phyloP scores from a whole-genome alignment of 495 filamentous ascomycete species.

The Pseudoneurospora amorphoporcata region DNA sequence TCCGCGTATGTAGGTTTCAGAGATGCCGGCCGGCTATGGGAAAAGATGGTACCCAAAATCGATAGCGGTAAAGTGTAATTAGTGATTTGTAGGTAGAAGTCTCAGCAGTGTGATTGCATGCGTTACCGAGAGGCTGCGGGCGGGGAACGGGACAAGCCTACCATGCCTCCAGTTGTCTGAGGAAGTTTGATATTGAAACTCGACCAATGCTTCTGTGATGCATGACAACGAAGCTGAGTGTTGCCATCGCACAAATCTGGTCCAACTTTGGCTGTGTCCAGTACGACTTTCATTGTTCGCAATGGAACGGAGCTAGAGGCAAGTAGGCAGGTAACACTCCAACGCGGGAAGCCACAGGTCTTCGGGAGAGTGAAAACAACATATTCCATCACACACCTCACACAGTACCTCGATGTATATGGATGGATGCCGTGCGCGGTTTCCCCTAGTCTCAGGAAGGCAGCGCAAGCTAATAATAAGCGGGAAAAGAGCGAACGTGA shows the following conservation, averaged over 20 bases:
- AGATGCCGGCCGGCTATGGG: neutral
- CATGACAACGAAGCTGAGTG: neutral
- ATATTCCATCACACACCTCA: neutral
- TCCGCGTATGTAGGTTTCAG: neutral
- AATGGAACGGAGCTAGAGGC: neutral
- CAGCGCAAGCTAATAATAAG: neutral
- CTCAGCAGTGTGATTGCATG: neutral
- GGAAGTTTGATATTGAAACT: neutral
- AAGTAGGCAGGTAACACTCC: neutral
- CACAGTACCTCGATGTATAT: neutral
- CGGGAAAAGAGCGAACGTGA: neutral
- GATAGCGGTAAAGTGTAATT: neutral
- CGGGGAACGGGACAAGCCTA: neutral
- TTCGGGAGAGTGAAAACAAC: slow-evolving; percentile 1
- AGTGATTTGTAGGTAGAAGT: neutral
- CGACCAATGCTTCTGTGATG: neutral
- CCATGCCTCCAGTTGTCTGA: neutral
- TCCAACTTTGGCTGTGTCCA: neutral
- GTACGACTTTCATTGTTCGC: neutral
- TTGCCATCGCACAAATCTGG: neutral
- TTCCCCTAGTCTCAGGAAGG: neutral
- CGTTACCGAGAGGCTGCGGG: neutral
- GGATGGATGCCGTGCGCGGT: neutral
- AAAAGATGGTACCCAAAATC: neutral
- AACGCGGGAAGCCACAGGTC: slow-evolving; percentile 8